Evolutionary conservation across 2,329 filamentous ascomycete genomes (phyloP), one percentile per base, ranked within the genome.

Genomic region (Domatiomyces catenatus): DNA sequence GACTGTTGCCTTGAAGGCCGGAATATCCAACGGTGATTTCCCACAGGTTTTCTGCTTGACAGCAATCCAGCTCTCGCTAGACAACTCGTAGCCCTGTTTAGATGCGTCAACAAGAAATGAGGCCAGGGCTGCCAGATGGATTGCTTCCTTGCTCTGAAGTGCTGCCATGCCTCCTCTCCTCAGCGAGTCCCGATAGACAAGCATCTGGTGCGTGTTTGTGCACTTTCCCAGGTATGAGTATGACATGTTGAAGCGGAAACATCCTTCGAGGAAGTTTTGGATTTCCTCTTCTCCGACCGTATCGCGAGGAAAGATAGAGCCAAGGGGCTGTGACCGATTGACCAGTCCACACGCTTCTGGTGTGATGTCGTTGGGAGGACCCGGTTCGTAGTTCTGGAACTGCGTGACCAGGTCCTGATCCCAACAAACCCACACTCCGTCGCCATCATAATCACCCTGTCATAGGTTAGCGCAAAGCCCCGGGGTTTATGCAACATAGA

Each of bases 401-500:
- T 63, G 66, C 1, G 62, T 52, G 0, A 76, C 74, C 0, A 82
- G 67, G 4, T 62, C 62, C 2, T 66, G 63, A 48, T 81, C 77
- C 76, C 77, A 82, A 58, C 75, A 79, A 0, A 79, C 60, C 75
- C 77, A 81, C 24, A 77, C 67, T 2, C 64, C 72, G 51, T 83
- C 79, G 0, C 79, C 79, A 55, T 83, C 79, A 52, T 81, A 82
- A 58, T 83, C 79, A 7, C 79, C 79, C 32, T 39, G 12, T 39
- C 15, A 8, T 12, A 15, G 32, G 5, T 39, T 39, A 39, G 32
- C 15, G n/a, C 8, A 1, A 39, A 39, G 32, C 12, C 28, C 28
- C 4, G 10, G 10, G 32, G 5, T 39, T 39, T 15, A 15, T 39
- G 7, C 2, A 39, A 39, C 32, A 39, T 5, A 15, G 10, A 15